Base-by-base conservation (phyloP, 2,329 filamentous ascomycete species). In the Monilinia laxa region DNA sequence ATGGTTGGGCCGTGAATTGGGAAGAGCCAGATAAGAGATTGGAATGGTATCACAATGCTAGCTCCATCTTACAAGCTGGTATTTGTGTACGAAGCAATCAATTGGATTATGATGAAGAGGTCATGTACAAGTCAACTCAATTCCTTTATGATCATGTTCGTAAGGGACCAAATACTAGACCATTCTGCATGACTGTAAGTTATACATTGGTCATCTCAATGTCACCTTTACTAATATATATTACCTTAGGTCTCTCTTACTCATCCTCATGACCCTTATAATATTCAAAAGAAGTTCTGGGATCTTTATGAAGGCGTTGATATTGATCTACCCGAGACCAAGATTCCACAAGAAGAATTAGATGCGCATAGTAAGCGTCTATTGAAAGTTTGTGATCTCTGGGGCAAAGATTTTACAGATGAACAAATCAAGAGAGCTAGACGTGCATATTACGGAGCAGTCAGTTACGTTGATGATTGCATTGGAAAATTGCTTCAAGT, bases 21-120 rank as follows among this genome's bases (percentile, higher is more conserved):
- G 93, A 97, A 76, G 88, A 93, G 77, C 93, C 93, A 14, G 89
- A 93, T 45, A 88, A 87, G 52, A 86, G 93, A 56, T 87, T 94
- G 53, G 93, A 97, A 79, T 97, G 93, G 91, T 97, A 95, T 77
- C 93, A 97, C 82, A 97, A 97, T 77, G 93, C 93, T 79, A 93
- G 91, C 75, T 97, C 93, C 9, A 94, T 97, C 72, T 82, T 94
- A 75, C 92, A 97, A 78, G 93, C 93, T 0, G 93, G 93, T 12
- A 87, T 90, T 40, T 96, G 93, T 74, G 90, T 96, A 52, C 87
- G 93, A 71, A 96, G 92, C 79, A 97, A 97, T 80, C 93, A 97
- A 82, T 84, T 97, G 63, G 93, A 97, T 77, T 97, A 94, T 74
- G 93, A 97, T 74, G 93, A 97, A 80, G 93, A 97, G 79, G 92